Percentiles rank a stretch among this genome's conserved stretches.
Evolutionary conservation across 106 monocot species (phyloP).

Genomic region (Allium fistulosum): DNA sequence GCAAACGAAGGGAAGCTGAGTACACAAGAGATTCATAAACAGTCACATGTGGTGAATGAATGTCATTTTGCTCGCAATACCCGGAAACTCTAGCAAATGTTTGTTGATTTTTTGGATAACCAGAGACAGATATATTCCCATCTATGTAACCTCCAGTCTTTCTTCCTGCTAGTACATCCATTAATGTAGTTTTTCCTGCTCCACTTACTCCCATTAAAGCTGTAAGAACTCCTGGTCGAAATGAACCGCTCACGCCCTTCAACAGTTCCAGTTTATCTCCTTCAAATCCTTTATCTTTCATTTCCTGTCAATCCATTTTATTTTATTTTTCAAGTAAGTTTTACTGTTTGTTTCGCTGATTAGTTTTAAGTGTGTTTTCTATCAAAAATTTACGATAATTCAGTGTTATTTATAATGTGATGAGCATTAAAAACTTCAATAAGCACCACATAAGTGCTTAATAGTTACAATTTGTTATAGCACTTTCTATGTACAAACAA

Average conservation of each 20-base stretch:
- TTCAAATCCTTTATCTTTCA: slow-evolving; percentile 8
- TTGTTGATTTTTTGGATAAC: slow-evolving; percentile 17
- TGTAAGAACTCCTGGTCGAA: slow-evolving; percentile 19
- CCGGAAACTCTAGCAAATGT: slow-evolving; percentile 20
- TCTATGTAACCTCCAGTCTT: slow-evolving; percentile 22
- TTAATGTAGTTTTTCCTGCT: slow-evolving; percentile 17
- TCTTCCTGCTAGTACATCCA: slow-evolving; percentile 17
- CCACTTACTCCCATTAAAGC: slow-evolving; percentile 22
- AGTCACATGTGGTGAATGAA: slow-evolving; percentile 16
- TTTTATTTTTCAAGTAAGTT: too few relatives aligned
- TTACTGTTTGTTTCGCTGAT: too few relatives aligned
- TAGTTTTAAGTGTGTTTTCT: too few relatives aligned
- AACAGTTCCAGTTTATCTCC: slow-evolving; percentile 11
- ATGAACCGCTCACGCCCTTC: slow-evolving; percentile 16
- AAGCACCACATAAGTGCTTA: too few relatives aligned
- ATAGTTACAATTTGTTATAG: too few relatives aligned
- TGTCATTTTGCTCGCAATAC: slow-evolving; percentile 20
- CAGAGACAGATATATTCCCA: slow-evolving; percentile 7
- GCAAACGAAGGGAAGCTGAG: slow-evolving; percentile 17
- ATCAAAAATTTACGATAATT: too few relatives aligned
- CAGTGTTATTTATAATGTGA: too few relatives aligned
- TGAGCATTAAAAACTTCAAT: too few relatives aligned
- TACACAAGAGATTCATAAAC: slow-evolving; percentile 12
- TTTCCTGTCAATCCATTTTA: slow-evolving; percentile 2
- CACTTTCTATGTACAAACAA: too few relatives aligned